Conservation (phyloP, 2,329 filamentous ascomycete genomes). For the Geoglossum cookeanum region DNA sequence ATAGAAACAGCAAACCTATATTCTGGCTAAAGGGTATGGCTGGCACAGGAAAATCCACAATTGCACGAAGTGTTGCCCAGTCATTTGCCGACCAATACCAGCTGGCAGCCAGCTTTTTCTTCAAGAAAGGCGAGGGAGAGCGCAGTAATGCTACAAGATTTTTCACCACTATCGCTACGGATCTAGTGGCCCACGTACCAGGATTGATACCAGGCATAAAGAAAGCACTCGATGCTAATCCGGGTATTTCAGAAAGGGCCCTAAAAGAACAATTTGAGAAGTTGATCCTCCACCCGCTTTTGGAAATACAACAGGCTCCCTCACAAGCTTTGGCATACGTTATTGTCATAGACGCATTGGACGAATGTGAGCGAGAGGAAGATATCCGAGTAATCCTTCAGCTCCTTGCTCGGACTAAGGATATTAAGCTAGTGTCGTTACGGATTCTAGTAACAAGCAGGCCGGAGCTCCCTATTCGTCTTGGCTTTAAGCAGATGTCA, state of each 20-base stretch:
- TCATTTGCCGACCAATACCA: constrained; percentile 8
- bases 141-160: constrained; percentile 19
- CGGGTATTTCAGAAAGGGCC: constrained; percentile 14
- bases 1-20: constrained; percentile 11
- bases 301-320: constrained; percentile 1
- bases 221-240: constrained; percentile 17
- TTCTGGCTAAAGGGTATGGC: constrained; percentile 17
- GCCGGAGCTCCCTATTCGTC: constrained; percentile 13
- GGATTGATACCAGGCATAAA: constrained; percentile 13
- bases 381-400: constrained; percentile 11
- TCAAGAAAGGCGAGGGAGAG: constrained; percentile 18
- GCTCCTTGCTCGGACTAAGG: constrained; percentile 9
- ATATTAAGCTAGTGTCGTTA: constrained; percentile 6
- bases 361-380: constrained; percentile 14
- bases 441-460: constrained; percentile 17
- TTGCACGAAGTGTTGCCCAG: constrained; percentile 18
- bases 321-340: constrained; percentile 1
- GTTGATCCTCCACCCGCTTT: constrained; percentile 21
- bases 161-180: constrained; percentile 22
- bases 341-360: constrained; percentile 16
- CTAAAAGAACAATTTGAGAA: constrained; percentile 23
- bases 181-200: constrained; percentile 17
- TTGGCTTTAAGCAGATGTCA: constrained; percentile 12
- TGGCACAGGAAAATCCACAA: constrained; percentile 9
- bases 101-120: constrained; percentile 17